Conservation (phyloP, 2,329 filamentous ascomycete species). For the Ophiostoma montium region DNA sequence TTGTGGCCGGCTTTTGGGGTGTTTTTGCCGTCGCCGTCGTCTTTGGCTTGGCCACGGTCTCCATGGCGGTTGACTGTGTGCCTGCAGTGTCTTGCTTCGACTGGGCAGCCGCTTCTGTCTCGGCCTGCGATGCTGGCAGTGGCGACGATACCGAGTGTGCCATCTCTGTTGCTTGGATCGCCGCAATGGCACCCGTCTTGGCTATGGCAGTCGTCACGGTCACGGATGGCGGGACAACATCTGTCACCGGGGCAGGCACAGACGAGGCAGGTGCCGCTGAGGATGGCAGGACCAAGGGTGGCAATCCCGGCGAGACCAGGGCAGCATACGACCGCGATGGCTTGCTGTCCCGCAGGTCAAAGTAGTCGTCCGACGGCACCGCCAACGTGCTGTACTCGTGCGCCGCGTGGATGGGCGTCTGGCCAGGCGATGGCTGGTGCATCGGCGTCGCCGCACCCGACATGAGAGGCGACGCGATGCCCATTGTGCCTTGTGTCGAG, state of each 20-base stretch:
- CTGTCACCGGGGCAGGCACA: not conserved
- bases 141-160: not conserved
- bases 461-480: constrained; percentile 47
- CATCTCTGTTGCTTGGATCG: not conserved
- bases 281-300: not conserved
- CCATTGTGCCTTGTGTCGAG: constrained; percentile 46
- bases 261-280: not conserved
- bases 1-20: constrained; percentile 5
- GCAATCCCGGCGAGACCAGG: not conserved
- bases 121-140: not conserved
- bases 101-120: not conserved
- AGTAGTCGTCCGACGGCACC: constrained; percentile 18
- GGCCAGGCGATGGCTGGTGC: constrained; percentile 66
- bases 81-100: not conserved
- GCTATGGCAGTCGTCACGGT: not conserved
- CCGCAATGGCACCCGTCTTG: not conserved
- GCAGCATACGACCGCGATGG: constrained; percentile 22
- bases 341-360: constrained; percentile 18
- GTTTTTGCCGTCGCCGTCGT: not conserved
- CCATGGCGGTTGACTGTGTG: not conserved
- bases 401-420: constrained; percentile 45
- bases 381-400: constrained; percentile 41
- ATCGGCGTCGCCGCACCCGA: constrained; percentile 57
- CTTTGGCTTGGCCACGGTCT: not conserved
- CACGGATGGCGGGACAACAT: not conserved